These are phyloP conservation scores for Colletotrichum liriopes DNA, from an alignment of 2,329 filamentous ascomycete species.

Conservation along the genomic window DNA sequence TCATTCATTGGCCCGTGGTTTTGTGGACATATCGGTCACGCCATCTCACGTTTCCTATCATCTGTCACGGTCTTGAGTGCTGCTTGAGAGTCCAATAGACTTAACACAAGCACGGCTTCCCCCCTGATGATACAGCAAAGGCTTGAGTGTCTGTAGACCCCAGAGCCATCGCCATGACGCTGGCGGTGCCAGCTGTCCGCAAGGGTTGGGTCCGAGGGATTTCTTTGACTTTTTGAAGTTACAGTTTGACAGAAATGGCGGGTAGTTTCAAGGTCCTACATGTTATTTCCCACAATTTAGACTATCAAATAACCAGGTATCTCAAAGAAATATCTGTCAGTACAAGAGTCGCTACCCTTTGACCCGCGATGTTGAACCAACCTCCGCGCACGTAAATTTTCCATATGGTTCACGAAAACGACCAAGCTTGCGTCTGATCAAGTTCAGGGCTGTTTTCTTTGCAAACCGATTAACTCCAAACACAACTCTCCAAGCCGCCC, in stretches of 20 bases:
- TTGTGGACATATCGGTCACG: too few relatives aligned
- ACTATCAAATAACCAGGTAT: not conserved
- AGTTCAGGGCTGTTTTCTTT: too few relatives aligned
- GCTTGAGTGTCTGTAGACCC: not conserved
- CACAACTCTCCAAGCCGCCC: not conserved
- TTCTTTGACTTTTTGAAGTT: not conserved
- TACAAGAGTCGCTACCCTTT: not conserved
- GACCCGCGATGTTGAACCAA: not conserved
- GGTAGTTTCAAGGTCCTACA: not conserved
- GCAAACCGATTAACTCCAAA: not conserved
- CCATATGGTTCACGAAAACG: too few relatives aligned
- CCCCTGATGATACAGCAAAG: not conserved
- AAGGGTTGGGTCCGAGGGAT: not conserved
- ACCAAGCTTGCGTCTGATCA: not conserved
- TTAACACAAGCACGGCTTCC: not conserved
- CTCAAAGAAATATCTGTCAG: not conserved
- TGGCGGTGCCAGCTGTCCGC: not conserved
- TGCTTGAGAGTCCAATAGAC: not conserved
- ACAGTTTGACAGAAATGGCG: not conserved
- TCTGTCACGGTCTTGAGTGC: not conserved
- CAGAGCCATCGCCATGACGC: not conserved
- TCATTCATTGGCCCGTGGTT: not conserved
- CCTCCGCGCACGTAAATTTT: not conserved
- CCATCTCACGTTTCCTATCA: not conserved
- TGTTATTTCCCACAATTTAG: slow-evolving; percentile 3